phyloP scores from a whole-genome alignment of 2,329 filamentous ascomycete species.

The Cercospora nicotianae region DNA sequence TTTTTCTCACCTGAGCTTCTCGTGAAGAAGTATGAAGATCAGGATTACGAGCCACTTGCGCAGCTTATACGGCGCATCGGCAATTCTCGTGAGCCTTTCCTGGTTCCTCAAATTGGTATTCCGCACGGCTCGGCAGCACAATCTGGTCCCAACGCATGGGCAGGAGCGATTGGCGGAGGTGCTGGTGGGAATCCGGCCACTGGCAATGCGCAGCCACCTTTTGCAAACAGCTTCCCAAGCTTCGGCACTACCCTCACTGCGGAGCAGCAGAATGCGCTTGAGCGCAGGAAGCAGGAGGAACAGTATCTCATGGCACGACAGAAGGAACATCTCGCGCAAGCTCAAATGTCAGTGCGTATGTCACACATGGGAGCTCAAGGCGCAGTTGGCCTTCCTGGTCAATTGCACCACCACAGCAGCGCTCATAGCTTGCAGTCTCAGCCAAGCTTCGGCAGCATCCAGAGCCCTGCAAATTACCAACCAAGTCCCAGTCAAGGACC shows the following conservation, averaged over 20 bases:
- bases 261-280: conserved; percentile 95
- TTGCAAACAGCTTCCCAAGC: conserved; percentile 90
- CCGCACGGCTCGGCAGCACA: conserved; percentile 71
- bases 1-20: conserved; percentile 95
- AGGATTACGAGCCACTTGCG: conserved; percentile 90
- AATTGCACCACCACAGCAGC: conserved; percentile 89
- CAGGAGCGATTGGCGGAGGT: conserved; percentile 33
- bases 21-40: conserved; percentile 91
- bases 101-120: conserved; percentile 95
- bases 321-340: conserved; percentile 85
- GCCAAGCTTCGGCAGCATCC: conserved; percentile 92
- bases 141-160: conserved; percentile 46
- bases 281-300: conserved; percentile 95
- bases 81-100: conserved; percentile 94
- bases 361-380: conserved; percentile 54
- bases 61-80: conserved; percentile 94
- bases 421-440: conserved; percentile 95
- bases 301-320: conserved; percentile 96
- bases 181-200: conserved; percentile 11
- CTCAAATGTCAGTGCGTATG: conserved; percentile 74
- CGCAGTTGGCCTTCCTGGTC: conserved; percentile 48
- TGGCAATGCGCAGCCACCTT: conserved; percentile 65
- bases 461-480: conserved; percentile 69
- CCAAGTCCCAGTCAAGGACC: conserved; percentile 57
- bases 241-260: conserved; percentile 96